phyloP scores from a whole-genome alignment of 306 rosid species.

The Gillenia trifoliata region DNA sequence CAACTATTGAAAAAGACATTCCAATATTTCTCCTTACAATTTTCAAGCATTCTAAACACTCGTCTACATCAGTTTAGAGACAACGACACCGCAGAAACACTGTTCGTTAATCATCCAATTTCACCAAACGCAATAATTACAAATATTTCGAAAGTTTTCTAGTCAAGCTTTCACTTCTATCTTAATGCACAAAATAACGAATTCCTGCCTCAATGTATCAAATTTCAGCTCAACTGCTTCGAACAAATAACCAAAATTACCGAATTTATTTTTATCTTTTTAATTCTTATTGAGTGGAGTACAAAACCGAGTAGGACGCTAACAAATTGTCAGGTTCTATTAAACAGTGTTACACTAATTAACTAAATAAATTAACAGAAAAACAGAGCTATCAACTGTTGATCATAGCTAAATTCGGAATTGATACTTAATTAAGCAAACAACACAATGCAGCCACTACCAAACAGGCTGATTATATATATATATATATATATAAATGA shows the following conservation, averaged over 20 bases:
- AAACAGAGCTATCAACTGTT: constrained; percentile 12
- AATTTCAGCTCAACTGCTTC: no score
- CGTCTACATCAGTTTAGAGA: no score
- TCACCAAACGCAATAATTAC: background rate
- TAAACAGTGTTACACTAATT: no score
- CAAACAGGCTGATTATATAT: no score
- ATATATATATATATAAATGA: background rate
- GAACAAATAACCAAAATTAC: no score
- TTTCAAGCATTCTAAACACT: no score
- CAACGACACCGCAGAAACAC: no score
- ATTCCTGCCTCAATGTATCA: no score
- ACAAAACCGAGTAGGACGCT: background rate
- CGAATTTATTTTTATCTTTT: background rate
- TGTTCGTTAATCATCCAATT: background rate
- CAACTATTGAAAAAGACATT: background rate
- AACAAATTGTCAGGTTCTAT: background rate
- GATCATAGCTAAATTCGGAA: background rate
- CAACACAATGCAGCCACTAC: no score
- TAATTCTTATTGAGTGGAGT: background rate
- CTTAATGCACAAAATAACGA: no score
- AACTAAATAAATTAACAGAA: background rate
- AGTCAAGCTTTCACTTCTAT: background rate
- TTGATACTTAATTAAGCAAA: background rate
- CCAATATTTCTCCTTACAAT: background rate
- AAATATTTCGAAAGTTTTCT: background rate